Conservation (phyloP, 2,329 filamentous ascomycete species). For the Hypoxylon sp. region DNA sequence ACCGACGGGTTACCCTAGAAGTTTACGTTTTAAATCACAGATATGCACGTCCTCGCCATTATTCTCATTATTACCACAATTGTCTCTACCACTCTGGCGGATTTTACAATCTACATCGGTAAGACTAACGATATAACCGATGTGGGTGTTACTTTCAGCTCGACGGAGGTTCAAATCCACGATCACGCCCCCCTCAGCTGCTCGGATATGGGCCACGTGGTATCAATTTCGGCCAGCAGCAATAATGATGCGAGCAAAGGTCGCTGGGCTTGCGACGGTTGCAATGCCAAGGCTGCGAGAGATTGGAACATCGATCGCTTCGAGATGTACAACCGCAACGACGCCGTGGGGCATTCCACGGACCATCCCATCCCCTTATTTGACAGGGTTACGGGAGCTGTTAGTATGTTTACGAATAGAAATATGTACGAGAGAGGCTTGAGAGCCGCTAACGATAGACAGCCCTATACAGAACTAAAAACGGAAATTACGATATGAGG, state of each 20-base stretch:
- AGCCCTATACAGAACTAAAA: slow-evolving; percentile 36
- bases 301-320: slow-evolving; percentile 38
- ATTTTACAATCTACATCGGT: slow-evolving; percentile 40
- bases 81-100: slow-evolving; percentile 7
- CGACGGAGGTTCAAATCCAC: slow-evolving; percentile 37
- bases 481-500: slow-evolving; percentile 36
- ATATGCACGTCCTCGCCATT: slow-evolving; percentile 12
- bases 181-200: slow-evolving; percentile 37
- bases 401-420: slow-evolving; percentile 28
- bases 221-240: slow-evolving; percentile 29
- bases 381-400: slow-evolving; percentile 39
- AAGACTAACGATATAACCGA: slow-evolving; percentile 39
- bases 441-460: slow-evolving; percentile 8
- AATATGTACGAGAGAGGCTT: background rate
- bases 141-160: slow-evolving; percentile 32
- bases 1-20: background rate
- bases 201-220: slow-evolving; percentile 29
- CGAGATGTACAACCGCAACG: slow-evolving; percentile 42
- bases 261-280: slow-evolving; percentile 42
- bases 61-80: slow-evolving; percentile 1
- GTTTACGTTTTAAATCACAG: background rate
- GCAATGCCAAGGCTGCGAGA: slow-evolving; percentile 26
- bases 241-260: slow-evolving; percentile 43
- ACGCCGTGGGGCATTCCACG: slow-evolving; percentile 34
- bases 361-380: slow-evolving; percentile 39